Conservation (phyloP, 2,329 filamentous ascomycete genomes). For the Epichloe aotearoae region DNA sequence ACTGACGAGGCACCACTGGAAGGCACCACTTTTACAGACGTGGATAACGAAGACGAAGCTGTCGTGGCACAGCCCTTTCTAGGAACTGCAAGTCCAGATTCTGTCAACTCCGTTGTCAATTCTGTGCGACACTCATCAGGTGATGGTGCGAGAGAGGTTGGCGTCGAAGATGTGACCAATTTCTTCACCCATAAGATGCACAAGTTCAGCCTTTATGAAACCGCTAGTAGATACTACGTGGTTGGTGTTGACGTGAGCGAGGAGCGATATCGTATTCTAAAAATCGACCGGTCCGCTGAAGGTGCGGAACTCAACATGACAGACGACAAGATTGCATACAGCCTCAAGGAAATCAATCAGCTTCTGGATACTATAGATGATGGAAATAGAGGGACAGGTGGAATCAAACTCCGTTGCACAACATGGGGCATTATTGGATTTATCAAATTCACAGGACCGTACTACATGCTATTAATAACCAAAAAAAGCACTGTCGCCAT, state of each 20-base stretch:
- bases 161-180: conserved; percentile 21
- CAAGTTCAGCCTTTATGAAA: conserved; percentile 96
- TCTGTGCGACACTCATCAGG: conserved; percentile 10
- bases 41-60: not conserved
- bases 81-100: conserved; percentile 35
- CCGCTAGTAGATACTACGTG: conserved; percentile 82
- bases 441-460: conserved; percentile 87
- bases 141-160: conserved; percentile 8
- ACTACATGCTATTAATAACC: conserved; percentile 94
- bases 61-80: not conserved
- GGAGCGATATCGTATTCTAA: conserved; percentile 76
- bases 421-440: conserved; percentile 93
- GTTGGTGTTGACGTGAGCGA: conserved; percentile 88
- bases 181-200: conserved; percentile 59
- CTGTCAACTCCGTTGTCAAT: conserved; percentile 17
- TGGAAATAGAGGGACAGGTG: conserved; percentile 81
- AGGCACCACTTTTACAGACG: not conserved
- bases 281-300: conserved; percentile 83
- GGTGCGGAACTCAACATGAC: conserved; percentile 65
- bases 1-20: not conserved
- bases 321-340: conserved; percentile 93
- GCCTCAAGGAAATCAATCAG: conserved; percentile 80
- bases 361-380: conserved; percentile 91
- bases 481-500: conserved; percentile 91
- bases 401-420: conserved; percentile 76